Conservation (phyloP, 768 basidiomycete species). For the Suillus americanus region DNA sequence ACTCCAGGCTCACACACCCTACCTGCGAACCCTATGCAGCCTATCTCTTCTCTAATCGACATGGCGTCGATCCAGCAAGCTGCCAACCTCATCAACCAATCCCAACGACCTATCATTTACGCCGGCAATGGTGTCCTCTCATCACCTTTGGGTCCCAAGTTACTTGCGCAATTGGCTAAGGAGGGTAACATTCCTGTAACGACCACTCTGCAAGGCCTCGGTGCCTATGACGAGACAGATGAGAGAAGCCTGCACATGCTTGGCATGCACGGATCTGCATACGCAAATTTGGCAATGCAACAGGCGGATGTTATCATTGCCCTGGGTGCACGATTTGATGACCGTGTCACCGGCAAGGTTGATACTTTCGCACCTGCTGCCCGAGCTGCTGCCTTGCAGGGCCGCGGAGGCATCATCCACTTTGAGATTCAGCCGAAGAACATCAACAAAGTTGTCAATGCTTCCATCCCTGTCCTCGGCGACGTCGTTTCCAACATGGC, state of each 20-base stretch:
- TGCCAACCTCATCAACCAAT: slow-evolving; percentile 87
- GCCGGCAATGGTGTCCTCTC: slow-evolving; percentile 90
- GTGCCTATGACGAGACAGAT: slow-evolving; percentile 91
- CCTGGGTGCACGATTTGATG: slow-evolving; percentile 94
- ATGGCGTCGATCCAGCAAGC: slow-evolving; percentile 72
- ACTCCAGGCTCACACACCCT: slow-evolving; percentile 80
- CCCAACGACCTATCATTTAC: slow-evolving; percentile 89
- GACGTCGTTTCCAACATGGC: slow-evolving; percentile 87
- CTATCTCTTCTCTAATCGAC: slow-evolving; percentile 60
- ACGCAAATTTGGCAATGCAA: slow-evolving; percentile 98
- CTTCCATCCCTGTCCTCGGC: slow-evolving; percentile 89
- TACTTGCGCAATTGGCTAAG: slow-evolving; percentile 76
- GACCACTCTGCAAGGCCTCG: slow-evolving; percentile 94
- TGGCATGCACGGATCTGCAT: slow-evolving; percentile 97
- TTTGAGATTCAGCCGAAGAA: slow-evolving; percentile 99
- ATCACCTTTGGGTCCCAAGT: slow-evolving; percentile 75
- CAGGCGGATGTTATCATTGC: slow-evolving; percentile 97
- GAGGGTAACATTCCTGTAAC: slow-evolving; percentile 95
- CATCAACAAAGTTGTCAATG: slow-evolving; percentile 97
- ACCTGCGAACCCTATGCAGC: slow-evolving; percentile 69
- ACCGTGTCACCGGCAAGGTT: slow-evolving; percentile 93
- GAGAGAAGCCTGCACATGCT: slow-evolving; percentile 92
- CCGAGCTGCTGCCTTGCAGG: slow-evolving; percentile 76
- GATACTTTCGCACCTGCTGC: slow-evolving; percentile 91
- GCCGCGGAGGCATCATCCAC: slow-evolving; percentile 96